A percentile compares a stretch with the other conserved stretches of the same genome.
phyloP scores from a whole-genome alignment of 768 basidiomycete species.

The Termitomyces sp. region DNA sequence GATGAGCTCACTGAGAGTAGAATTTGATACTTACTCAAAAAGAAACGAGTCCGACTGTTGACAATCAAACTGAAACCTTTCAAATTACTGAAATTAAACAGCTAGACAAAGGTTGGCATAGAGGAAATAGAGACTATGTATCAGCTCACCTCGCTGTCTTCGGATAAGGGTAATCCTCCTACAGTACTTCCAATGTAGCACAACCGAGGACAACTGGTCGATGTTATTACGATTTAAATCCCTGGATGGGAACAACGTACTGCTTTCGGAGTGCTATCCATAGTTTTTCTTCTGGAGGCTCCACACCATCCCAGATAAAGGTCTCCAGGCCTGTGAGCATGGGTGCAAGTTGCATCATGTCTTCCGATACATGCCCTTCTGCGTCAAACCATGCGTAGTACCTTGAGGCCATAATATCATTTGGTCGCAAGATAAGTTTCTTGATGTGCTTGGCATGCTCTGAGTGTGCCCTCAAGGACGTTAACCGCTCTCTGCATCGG shows the following conservation, averaged over 20 bases:
- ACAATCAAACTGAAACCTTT: conserved; percentile 15
- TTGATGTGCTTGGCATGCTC: conserved; percentile 12
- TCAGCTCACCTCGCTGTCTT: conserved; percentile 16
- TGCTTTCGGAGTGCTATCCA: conserved; percentile 16
- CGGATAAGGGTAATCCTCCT: conserved; percentile 10
- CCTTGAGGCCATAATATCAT: conserved; percentile 8
- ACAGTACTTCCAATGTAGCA: conserved; percentile 17
- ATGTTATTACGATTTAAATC: neutral
- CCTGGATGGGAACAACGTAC: conserved; percentile 3
- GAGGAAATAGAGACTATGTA: neutral
- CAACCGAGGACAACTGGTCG: conserved; percentile 17
- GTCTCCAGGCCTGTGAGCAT: conserved; percentile 11
- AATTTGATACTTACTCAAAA: conserved; percentile 2
- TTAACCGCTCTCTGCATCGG: conserved; percentile 15
- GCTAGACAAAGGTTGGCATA: conserved; percentile 4
- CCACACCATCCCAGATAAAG: conserved; percentile 21
- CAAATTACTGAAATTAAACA: conserved; percentile 18
- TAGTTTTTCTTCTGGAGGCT: conserved; percentile 15
- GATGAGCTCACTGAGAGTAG: neutral
- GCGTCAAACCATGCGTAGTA: conserved; percentile 7
- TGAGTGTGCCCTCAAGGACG: conserved; percentile 7
- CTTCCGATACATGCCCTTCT: conserved; percentile 10
- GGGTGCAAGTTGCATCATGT: conserved; percentile 12
- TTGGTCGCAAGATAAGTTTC: conserved; percentile 16
- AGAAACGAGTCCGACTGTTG: conserved; percentile 11